Evolutionary conservation across 306 rosid genomes (phyloP), one percentile per base, ranked within the genome.

Genomic region (Ochetophila trinervis): DNA sequence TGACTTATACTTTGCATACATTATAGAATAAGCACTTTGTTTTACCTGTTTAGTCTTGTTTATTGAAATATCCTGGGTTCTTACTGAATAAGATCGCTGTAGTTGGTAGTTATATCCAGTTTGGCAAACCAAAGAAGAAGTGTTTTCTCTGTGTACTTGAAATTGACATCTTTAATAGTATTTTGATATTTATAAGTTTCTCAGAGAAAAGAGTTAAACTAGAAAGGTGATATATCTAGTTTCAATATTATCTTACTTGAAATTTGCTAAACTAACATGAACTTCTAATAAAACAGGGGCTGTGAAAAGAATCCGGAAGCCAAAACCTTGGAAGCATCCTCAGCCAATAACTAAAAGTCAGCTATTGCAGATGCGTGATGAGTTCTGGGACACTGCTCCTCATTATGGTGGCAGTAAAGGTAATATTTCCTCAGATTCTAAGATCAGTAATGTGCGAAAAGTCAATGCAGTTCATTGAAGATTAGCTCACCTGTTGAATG

Each of bases 381-480:
- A 93, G 77, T 93, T 93, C 75, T 93, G 99, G 99, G 99, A 93
- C 66, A 93, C 99, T 35, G 91, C 99, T 74, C 98, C 98, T 77
- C 98, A 93, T 68, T 93, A 93, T 74, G 98, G 98, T 73, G 98
- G 98, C 66, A 87, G 88, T 64, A 89, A 89, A 84, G 98, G 98
- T 93, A 81, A 59, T 61, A 32, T 50, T 58, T 23, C 24, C 6
- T 64, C 54, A 52, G 48, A 14, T 50, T 74, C 13, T 69, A 44
- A 67, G 35, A 44, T 8, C 19, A 24, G 5, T 23, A n/a, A 69
- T 6, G 57, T 17, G 47, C 17, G 47, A 20, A 55, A 72, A 27
- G 9, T 60, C 48, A 73, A 37, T 56, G 63, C 59, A 18, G 40
- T 62, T 61, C 45, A 45, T 36, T 22, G 27, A 47, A 27, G 62